phyloP scores from a whole-genome alignment of 2,329 filamentous ascomycete genomes.

The Cladosporium sp. region DNA sequence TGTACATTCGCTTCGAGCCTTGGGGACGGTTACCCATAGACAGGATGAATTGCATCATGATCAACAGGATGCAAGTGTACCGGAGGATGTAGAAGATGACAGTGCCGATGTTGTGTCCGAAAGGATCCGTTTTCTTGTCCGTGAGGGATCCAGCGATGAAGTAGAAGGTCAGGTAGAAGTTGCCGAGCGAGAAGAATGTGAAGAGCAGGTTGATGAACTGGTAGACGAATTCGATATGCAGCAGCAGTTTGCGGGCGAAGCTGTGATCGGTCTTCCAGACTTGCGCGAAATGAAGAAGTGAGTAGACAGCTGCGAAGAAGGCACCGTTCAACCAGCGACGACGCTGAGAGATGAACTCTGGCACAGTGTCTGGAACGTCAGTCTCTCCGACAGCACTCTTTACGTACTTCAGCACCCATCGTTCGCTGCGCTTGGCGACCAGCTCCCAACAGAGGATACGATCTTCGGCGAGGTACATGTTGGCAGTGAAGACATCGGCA shows the following conservation, averaged over 20 bases:
- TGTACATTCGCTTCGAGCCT: slow-evolving; percentile 87
- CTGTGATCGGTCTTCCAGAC: slow-evolving; percentile 94
- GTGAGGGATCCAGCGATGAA: slow-evolving; percentile 91
- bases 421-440: slow-evolving; percentile 89
- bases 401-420: slow-evolving; percentile 98
- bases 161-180: slow-evolving; percentile 99
- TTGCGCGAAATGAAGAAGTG: slow-evolving; percentile 89
- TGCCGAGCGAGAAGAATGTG: slow-evolving; percentile 94
- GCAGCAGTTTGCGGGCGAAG: slow-evolving; percentile 79
- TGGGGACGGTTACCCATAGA: slow-evolving; percentile 95
- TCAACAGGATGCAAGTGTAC: slow-evolving; percentile 83
- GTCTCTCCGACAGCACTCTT: slow-evolving; percentile 96
- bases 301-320: slow-evolving; percentile 98
- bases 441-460: slow-evolving; percentile 92
- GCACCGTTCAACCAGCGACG: slow-evolving; percentile 97
- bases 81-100: slow-evolving; percentile 84
- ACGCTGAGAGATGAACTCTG: slow-evolving; percentile 95
- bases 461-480: slow-evolving; percentile 91
- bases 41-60: slow-evolving; percentile 92
- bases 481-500: slow-evolving; percentile 95
- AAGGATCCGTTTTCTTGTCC: slow-evolving; percentile 79
- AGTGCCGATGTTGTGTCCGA: slow-evolving; percentile 80
- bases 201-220: slow-evolving; percentile 91
- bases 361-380: slow-evolving; percentile 90
- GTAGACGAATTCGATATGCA: slow-evolving; percentile 94